These are phyloP conservation scores for Xerocomus minutiporus DNA, from an alignment of 1,284 basidiomycete genomes.

Conservation along the genomic window DNA sequence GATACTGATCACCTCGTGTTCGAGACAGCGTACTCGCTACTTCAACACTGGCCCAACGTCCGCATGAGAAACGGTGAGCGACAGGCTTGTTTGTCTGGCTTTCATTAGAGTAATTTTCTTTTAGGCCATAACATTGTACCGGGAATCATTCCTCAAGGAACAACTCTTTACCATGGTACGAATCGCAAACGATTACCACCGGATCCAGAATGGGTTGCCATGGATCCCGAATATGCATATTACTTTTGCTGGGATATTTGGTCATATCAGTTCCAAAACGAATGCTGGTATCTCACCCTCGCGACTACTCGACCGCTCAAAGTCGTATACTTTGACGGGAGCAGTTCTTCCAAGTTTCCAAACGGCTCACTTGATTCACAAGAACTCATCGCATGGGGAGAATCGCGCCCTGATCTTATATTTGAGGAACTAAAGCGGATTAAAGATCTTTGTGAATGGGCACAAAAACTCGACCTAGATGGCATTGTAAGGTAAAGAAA, in stretches of 20 bases:
- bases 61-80: constrained; percentile 42
- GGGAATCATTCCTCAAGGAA: background rate
- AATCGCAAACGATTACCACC: background rate
- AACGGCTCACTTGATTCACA: constrained; percentile 41
- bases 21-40: constrained; percentile 26
- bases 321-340: constrained; percentile 45
- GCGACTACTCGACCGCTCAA: constrained; percentile 35
- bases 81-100: no score
- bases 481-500: constrained; percentile 36
- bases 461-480: constrained; percentile 34
- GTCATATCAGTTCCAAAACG: background rate
- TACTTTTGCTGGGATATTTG: background rate
- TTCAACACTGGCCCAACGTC: constrained; percentile 52
- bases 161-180: background rate
- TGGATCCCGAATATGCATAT: background rate
- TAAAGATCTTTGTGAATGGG: constrained; percentile 36
- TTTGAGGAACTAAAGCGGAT: constrained; percentile 32
- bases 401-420: constrained; percentile 11
- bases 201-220: background rate
- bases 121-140: background rate
- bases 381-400: constrained; percentile 39
- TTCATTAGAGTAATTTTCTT: background rate
- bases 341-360: constrained; percentile 34
- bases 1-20: constrained; percentile 28
- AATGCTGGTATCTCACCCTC: constrained; percentile 32